Evolutionary conservation across 2,329 filamentous ascomycete species (phyloP).

Genomic region (Pestalotiopsis sp.): DNA sequence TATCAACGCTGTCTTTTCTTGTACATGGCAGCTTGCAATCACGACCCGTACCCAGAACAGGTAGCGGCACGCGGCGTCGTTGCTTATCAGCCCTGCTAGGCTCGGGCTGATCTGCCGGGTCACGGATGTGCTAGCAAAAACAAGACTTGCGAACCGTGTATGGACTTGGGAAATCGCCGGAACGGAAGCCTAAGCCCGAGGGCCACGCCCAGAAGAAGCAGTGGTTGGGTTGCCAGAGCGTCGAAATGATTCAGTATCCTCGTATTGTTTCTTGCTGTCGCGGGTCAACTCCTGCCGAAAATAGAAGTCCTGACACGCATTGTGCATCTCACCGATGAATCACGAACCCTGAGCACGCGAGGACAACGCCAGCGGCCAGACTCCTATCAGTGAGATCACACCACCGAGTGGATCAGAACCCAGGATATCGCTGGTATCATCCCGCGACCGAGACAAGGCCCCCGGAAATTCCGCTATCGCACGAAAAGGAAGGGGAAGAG

Average conservation of each 20-base stretch:
- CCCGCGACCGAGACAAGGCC: background rate
- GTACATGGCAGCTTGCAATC: no score
- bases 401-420: background rate
- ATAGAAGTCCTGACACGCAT: background rate
- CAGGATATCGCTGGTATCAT: background rate
- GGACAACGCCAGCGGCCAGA: background rate
- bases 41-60: no score
- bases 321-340: background rate
- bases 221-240: no score
- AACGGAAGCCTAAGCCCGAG: no score
- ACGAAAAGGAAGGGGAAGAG: background rate
- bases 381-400: background rate
- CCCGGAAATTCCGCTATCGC: background rate
- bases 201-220: no score
- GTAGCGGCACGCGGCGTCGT: background rate
- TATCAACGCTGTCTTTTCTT: no score
- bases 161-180: no score
- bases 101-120: background rate
- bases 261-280: background rate
- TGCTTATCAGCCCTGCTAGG: constrained; percentile 7
- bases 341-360: background rate
- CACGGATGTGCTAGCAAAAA: background rate
- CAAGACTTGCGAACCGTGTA: background rate
- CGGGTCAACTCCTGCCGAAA: background rate
- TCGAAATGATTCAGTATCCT: no score